A percentile compares a stretch with the other conserved stretches of the same genome.
Conservation (phyloP, 1,284 basidiomycete genomes). For the Tylopilus orsonianus region DNA sequence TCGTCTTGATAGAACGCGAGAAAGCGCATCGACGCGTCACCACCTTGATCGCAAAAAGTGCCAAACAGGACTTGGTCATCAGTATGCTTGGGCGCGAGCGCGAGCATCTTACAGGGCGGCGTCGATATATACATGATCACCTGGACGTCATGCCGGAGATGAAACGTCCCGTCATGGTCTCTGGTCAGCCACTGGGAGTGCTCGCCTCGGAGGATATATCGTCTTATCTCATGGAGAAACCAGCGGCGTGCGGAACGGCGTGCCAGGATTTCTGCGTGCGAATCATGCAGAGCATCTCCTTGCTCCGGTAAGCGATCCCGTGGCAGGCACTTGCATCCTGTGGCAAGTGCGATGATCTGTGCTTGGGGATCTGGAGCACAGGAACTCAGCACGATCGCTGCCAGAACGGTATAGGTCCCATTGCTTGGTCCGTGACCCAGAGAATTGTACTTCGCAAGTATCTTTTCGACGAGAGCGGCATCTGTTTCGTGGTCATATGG, state of each 20-base stretch:
- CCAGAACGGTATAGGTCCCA: constrained; percentile 59
- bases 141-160: constrained; percentile 48
- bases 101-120: constrained; percentile 71
- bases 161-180: constrained; percentile 43
- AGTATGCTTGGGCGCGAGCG: constrained; percentile 9
- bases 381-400: constrained; percentile 53
- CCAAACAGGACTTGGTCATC: constrained; percentile 8
- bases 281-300: constrained; percentile 88
- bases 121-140: constrained; percentile 84
- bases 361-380: constrained; percentile 11
- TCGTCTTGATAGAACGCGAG: constrained; percentile 72
- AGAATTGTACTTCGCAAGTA: constrained; percentile 44
- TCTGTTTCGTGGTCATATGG: constrained; percentile 8
- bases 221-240: constrained; percentile 69
- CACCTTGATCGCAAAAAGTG: constrained; percentile 51
- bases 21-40: constrained; percentile 84
- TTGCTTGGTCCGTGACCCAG: constrained; percentile 48
- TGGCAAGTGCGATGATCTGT: constrained; percentile 71
- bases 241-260: constrained; percentile 79
- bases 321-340: constrained; percentile 88
- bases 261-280: constrained; percentile 88
- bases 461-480: constrained; percentile 29
- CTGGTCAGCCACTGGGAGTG: constrained; percentile 47
- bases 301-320: constrained; percentile 54
- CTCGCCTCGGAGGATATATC: constrained; percentile 27